phyloP scores from a whole-genome alignment of 2,329 filamentous ascomycete genomes.

The Calonectria ilicicola region DNA sequence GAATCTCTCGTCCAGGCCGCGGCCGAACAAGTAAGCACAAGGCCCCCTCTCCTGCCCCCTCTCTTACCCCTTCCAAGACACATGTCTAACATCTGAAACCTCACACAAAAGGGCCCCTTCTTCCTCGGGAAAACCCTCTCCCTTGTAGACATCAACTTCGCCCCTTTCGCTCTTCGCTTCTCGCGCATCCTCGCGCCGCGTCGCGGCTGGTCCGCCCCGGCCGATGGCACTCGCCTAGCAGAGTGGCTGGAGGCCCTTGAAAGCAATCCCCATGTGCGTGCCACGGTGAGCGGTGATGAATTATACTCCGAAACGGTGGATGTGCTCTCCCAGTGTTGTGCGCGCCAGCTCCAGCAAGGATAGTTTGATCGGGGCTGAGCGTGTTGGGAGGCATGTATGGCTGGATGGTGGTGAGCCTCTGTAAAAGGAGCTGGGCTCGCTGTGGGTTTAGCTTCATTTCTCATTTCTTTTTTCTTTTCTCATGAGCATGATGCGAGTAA shows the following conservation, averaged over 20 bases:
- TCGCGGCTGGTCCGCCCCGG: conserved; percentile 73
- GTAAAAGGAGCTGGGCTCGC: neutral
- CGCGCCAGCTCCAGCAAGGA: neutral
- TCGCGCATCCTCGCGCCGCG: conserved; percentile 74
- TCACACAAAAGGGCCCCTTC: conserved; percentile 68
- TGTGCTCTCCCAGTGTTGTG: conserved; percentile 53
- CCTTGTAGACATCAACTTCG: conserved; percentile 81
- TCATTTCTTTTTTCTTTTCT: neutral
- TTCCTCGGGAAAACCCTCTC: conserved; percentile 67
- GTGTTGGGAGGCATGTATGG: neutral
- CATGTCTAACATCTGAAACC: neutral
- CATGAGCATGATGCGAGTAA: neutral
- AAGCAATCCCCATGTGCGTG: conserved; percentile 69
- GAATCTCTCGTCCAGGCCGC: conserved; percentile 61
- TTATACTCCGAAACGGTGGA: conserved; percentile 68
- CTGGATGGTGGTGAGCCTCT: neutral
- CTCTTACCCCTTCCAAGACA: neutral
- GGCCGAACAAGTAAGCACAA: conserved; percentile 52
- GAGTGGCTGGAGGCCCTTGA: conserved; percentile 80
- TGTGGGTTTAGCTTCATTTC: neutral
- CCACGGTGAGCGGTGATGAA: conserved; percentile 73
- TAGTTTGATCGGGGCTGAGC: neutral
- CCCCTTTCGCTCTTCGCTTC: conserved; percentile 79
- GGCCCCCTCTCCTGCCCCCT: neutral
- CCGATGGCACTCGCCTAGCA: conserved; percentile 73